Base-by-base conservation (phyloP, 192 early-diverging fungal genomes). In the Rhizophlyctis rosea region DNA sequence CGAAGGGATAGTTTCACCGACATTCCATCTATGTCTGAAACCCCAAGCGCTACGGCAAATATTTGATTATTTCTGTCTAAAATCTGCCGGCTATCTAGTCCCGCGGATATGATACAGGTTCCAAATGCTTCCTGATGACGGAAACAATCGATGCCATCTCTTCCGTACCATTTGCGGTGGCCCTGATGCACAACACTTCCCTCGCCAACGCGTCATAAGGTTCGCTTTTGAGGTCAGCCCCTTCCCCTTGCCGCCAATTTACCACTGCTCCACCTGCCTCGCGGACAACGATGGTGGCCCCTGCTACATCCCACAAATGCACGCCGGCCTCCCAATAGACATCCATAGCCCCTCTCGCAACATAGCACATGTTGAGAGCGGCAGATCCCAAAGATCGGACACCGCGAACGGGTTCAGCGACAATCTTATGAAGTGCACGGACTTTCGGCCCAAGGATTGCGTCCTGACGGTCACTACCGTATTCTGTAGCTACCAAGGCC, bases 241-340 rank as follows among this genome's bases (percentile, higher is more conserved):
- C 64, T 4, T 21, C 11, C 0, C 13, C 32, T 2, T 29, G 25
- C 16, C 57, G 34, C 71, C 71, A 80, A 51, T 76, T 78, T 24
- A 91, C 77, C 16, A 92, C 83, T 1, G 86, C 58, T 18, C 96
- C 92, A 16, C 96, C 93, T 4, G 93, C 75, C 68, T 98, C 94
- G 16, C 72, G 67, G 4, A 96, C 71, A 68, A 98, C 89, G 16
- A 91, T 79, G 2, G 85, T 77, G n/a, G 83, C 92, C 18, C 94
- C 96, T 23, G 88, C 86, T 34, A 97, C 88, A 70, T 98, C 96
- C 92, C 93, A 93, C 13, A 59, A 56, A 54, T 82, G 75, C 4
- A 77, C 61, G 4, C 94, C 96, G 44, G 87, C 79, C 70, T 98
- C 96, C 91, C 92, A 98, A 72, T 93, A 97, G 4, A 89, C 67